Percentiles rank a stretch among this genome's conserved stretches.
phyloP scores from a whole-genome alignment of 192 early-diverging fungal genomes.

The Diversispora epigaea region DNA sequence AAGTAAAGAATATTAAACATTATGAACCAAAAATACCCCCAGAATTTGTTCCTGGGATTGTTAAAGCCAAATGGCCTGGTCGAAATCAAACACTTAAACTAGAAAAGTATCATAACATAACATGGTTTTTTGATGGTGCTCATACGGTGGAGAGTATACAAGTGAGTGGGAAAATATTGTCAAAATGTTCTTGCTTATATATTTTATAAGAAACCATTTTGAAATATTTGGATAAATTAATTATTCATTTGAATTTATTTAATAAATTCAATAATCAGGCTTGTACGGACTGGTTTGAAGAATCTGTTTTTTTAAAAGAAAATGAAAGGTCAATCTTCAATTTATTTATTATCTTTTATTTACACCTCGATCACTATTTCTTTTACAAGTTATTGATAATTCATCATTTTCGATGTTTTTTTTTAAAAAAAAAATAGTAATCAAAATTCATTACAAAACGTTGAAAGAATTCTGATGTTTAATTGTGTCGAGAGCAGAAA shows the following conservation, averaged over 20 bases:
- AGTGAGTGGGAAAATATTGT: too few species aligned
- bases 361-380: neutral
- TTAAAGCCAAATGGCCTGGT: slow-evolving; percentile 79
- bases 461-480: slow-evolving; percentile 74
- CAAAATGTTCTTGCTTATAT: neutral
- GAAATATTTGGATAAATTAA: neutral
- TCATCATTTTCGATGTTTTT: neutral
- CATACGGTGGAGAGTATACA: slow-evolving; percentile 88
- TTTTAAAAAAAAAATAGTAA: neutral
- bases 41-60: slow-evolving; percentile 65
- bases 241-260: slow-evolving; percentile 6
- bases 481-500: slow-evolving; percentile 81
- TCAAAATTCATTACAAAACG: neutral
- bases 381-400: too few species aligned
- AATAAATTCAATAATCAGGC: neutral
- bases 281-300: slow-evolving; percentile 19
- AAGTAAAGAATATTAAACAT: slow-evolving; percentile 37
- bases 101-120: slow-evolving; percentile 46
- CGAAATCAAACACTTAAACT: slow-evolving; percentile 73
- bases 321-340: neutral
- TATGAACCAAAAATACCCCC: slow-evolving; percentile 38
- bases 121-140: slow-evolving; percentile 91
- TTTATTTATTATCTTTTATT: neutral
- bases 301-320: neutral
- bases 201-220: neutral